phyloP scores from a whole-genome alignment of 2,329 filamentous ascomycete species.

The Aspergillus thermomutatus region DNA sequence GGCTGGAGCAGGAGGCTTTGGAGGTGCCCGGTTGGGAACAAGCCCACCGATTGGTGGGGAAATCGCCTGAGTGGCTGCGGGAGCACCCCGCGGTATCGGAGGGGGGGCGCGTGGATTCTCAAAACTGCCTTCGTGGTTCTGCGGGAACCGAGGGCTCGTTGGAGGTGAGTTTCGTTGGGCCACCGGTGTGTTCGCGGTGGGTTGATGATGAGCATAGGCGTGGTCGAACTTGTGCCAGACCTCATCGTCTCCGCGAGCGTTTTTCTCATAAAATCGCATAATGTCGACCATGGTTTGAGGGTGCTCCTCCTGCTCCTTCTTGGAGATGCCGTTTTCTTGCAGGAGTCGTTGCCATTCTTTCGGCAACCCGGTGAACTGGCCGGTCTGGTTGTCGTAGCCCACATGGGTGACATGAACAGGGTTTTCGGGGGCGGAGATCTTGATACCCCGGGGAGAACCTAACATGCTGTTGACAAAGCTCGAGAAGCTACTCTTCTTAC shows the following conservation, averaged over 20 bases:
- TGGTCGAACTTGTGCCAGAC: slow-evolving; percentile 96
- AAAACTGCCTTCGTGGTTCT: slow-evolving; percentile 89
- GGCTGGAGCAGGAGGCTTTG: slow-evolving; percentile 67
- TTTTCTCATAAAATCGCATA: slow-evolving; percentile 95
- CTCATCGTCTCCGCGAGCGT: slow-evolving; percentile 78
- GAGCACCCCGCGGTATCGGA: slow-evolving; percentile 64
- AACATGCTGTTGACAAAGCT: slow-evolving; percentile 82
- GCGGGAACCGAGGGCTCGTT: slow-evolving; percentile 79
- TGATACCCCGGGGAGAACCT: slow-evolving; percentile 80
- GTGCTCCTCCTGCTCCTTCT: slow-evolving; percentile 92
- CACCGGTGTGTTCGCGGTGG: slow-evolving; percentile 44
- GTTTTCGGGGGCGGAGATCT: slow-evolving; percentile 97
- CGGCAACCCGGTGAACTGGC: slow-evolving; percentile 92
- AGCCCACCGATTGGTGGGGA: slow-evolving; percentile 50
- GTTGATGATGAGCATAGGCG: slow-evolving; percentile 59
- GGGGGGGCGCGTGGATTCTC: slow-evolving; percentile 94
- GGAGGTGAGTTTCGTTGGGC: slow-evolving; percentile 71
- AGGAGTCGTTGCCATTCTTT: slow-evolving; percentile 97
- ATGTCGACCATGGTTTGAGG: slow-evolving; percentile 95
- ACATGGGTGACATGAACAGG: slow-evolving; percentile 98
- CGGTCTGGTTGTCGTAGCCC: slow-evolving; percentile 92
- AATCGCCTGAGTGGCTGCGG: slow-evolving; percentile 49
- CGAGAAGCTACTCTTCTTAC: slow-evolving; percentile 83
- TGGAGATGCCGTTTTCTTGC: slow-evolving; percentile 91
- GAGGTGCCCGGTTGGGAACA: slow-evolving; percentile 79